Evolutionary conservation across 208 protist species (phyloP), one percentile per base, ranked within the genome.

Genomic region (Naegleria fowleri): DNA sequence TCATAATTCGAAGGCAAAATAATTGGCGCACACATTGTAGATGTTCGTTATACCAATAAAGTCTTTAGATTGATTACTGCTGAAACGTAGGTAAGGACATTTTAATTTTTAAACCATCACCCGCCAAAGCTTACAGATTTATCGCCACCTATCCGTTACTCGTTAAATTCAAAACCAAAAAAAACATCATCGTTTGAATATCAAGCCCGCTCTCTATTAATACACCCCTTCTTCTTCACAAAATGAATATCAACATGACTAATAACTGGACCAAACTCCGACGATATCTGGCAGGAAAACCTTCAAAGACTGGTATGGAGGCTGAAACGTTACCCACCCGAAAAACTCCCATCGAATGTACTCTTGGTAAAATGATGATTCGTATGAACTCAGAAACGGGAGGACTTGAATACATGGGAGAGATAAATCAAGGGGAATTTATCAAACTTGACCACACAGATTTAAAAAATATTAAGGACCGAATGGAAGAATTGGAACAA

Each of bases 281-380:
- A 67, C 4, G 55, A 67, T 67, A 67, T 67, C 55, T 67, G 6
- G 55, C 55, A 22, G 55, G 55, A 4, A 67, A 67, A 29, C 55
- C 55, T 4, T 67, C 55, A 22, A 79, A 79, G 25, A 79, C 67
- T 0, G 67, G 67, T 36, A 36, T 79, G 29, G 25, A 79, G n/a
- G n/a, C 67, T 36, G 29, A 29, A 36, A 36, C 67, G 6, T 25
- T 79, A 1, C 67, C 67, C 25, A 79, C 19, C n/a, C 19, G 67
- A 79, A 79, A 79, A 79, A 79, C 67, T 0, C 67, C 67, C 29
- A 79, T 79, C 9, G 67, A 79, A 79, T 79, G 67, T 79, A 79
- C 29, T 36, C 29, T 79, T 11, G 67, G 67, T 19, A 29, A 79
- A 9, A 79, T 79, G 67, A 79, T 36, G 29, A 79, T 79, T 36